Base-by-base conservation (phyloP, 2,329 filamentous ascomycete genomes). In the Fusarium nurragi region DNA sequence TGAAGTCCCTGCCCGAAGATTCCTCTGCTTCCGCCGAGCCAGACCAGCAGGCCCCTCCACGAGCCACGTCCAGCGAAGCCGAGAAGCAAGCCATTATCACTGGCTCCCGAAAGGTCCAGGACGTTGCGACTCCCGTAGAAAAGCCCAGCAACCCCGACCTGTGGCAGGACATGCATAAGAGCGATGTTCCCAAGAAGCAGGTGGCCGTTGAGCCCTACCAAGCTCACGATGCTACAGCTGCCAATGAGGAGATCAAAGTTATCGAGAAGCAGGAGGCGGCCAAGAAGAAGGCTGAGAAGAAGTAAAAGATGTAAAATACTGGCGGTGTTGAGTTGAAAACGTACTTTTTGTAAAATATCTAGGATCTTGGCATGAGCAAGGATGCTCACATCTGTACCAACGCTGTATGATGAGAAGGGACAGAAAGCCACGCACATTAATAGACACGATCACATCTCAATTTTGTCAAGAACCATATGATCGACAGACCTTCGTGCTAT, bases 161-260 rank as follows among this genome's bases (percentile, higher is more conserved):
- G 22, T 58, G 46, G 61, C 69, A 41, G 38, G 57, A 67, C 19
- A 50, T 47, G 19, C 49, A 54, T 22, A 60, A 60, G 46, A 41
- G 39, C 9, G 49, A 62, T 3, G 39, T 49, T 8, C 26, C 63
- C 9, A 63, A 65, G 49, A 63, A 67, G 21, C 52, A 64, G n/a
- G 54, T 64, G 18, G 39, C 41, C 3, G 49, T 59, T 9, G 48
- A 59, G n/a, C 53, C 64, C 14, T 23, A 25, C 7, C 64, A 59
- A 25, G 64, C 62, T 14, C 66, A 73, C n/a, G 75, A 77, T 54
- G 74, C 73, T 8, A 73, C 71, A 7, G 65, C 64, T 4, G 76
- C 74, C 8, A 74, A 74, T 34, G 66, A 69, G 3, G 60, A 70
- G 30, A 59, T 65, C 4, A 53, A 62, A 60, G 14, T 62, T n/a